phyloP scores from a whole-genome alignment of 2,329 filamentous ascomycete genomes.

The Aspergillus versicolor region DNA sequence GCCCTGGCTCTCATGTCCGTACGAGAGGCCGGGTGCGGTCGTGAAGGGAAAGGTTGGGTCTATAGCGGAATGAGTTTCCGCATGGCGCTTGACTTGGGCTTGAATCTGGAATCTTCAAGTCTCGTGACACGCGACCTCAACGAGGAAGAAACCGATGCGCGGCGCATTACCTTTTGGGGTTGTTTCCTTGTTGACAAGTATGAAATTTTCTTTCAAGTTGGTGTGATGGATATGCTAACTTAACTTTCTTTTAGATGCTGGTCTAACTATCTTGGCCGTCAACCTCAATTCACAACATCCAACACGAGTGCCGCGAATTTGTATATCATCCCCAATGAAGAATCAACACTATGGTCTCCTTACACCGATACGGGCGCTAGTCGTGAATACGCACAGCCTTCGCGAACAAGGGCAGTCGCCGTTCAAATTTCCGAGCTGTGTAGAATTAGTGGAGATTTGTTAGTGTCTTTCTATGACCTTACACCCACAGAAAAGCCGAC shows the following conservation, averaged over 20 bases:
- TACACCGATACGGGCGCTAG: slow-evolving; percentile 83
- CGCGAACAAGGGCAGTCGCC: slow-evolving; percentile 76
- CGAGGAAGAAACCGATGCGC: slow-evolving; percentile 83
- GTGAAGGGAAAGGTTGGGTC: slow-evolving; percentile 95
- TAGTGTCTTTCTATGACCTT: slow-evolving; percentile 90
- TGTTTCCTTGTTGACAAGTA: slow-evolving; percentile 96
- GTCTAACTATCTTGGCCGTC: slow-evolving; percentile 92
- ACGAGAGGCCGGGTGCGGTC: slow-evolving; percentile 87
- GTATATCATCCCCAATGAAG: slow-evolving; percentile 87
- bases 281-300: slow-evolving; percentile 79
- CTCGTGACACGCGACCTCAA: slow-evolving; percentile 64
- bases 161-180: slow-evolving; percentile 93
- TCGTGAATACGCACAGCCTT: slow-evolving; percentile 71
- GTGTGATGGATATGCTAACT: slow-evolving; percentile 14
- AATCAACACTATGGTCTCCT: slow-evolving; percentile 80
- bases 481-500: slow-evolving; percentile 59
- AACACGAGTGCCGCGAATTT: slow-evolving; percentile 84
- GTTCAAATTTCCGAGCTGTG: slow-evolving; percentile 80
- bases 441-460: slow-evolving; percentile 89
- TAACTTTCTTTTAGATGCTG: slow-evolving; percentile 60
- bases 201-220: slow-evolving; percentile 19
- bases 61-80: slow-evolving; percentile 98
- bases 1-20: slow-evolving; percentile 95
- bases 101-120: slow-evolving; percentile 78
- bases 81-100: slow-evolving; percentile 91